Evolutionary conservation across 176 grass and related monocot genomes (phyloP).

Genomic region (Avena sativa): DNA sequence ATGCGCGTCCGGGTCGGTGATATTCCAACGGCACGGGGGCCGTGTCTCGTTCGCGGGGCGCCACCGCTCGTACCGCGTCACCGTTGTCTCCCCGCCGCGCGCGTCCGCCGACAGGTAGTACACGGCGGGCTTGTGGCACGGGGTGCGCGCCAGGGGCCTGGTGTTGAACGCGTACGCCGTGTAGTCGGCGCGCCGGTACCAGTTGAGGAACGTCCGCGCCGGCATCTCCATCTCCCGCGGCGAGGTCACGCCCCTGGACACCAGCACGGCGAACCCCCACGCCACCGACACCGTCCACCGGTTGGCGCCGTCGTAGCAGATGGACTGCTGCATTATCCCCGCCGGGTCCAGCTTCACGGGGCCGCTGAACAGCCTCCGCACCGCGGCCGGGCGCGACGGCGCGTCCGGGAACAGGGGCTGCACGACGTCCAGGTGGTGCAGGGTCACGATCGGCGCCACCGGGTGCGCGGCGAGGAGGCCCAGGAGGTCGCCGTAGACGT

Average conservation of each 20-base stretch:
- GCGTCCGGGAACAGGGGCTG: constrained; percentile 72
- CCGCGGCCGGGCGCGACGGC: constrained; percentile 48
- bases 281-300: constrained; percentile 90
- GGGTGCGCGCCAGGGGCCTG: constrained; percentile 72
- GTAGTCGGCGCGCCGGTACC: constrained; percentile 94
- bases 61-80: constrained; percentile 79
- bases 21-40: constrained; percentile 82
- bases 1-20: constrained; percentile 74
- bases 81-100: constrained; percentile 59
- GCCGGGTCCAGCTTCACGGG: constrained; percentile 77
- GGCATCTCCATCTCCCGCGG: constrained; percentile 99
- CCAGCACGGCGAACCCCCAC: constrained; percentile 88
- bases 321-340: constrained; percentile 90
- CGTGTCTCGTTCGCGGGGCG: constrained; percentile 61
- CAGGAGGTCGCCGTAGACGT: constrained; percentile 88
- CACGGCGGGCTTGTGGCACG: constrained; percentile 84
- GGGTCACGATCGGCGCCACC: constrained; percentile 79
- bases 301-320: constrained; percentile 77
- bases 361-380: constrained; percentile 75
- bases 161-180: constrained; percentile 97
- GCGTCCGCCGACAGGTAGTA: constrained; percentile 67
- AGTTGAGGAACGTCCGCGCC: constrained; percentile 92
- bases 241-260: constrained; percentile 78
- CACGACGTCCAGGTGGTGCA: constrained; percentile 96
- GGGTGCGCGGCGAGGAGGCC: constrained; percentile 85